Evolutionary conservation across 208 protist genomes (phyloP).

Genomic region (Strigomonas galati): DNA sequence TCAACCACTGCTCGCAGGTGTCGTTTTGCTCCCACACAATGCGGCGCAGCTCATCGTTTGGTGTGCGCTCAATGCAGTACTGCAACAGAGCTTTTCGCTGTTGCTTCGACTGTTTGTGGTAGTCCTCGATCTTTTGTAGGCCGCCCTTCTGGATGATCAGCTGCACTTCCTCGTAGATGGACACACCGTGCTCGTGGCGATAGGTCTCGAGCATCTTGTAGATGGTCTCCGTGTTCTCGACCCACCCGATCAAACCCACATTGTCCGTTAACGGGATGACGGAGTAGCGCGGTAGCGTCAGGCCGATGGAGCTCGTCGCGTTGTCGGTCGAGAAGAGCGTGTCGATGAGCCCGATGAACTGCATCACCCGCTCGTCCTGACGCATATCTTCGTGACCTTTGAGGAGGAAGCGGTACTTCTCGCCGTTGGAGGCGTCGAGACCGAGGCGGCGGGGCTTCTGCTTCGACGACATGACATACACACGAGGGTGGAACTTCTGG

Average conservation of each 20-base stretch:
- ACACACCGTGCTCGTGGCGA: conserved; percentile 57
- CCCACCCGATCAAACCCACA: conserved; percentile 99
- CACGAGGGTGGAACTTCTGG: conserved; percentile 85
- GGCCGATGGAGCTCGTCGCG: conserved; percentile 73
- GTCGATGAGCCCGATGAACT: conserved; percentile 99
- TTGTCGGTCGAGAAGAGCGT: conserved; percentile 94
- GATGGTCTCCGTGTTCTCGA: conserved; percentile 97
- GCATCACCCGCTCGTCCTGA: conserved; percentile 99
- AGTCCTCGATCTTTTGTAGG: conserved; percentile 80
- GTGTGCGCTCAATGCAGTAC: conserved; percentile 92
- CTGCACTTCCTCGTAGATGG: conserved; percentile 86
- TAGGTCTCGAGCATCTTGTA: conserved; percentile 89
- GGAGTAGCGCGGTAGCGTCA: conserved; percentile 95
- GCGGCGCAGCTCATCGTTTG: conserved; percentile 94
- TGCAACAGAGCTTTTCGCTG: conserved; percentile 88
- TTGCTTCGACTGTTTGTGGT: conserved; percentile 70
- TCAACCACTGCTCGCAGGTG: conserved; percentile 98
- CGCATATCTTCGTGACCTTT: conserved; percentile 99
- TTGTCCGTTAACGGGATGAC: conserved; percentile 99
- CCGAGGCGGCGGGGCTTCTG: conserved; percentile 98
- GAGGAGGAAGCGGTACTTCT: conserved; percentile 97
- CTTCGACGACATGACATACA: conserved; percentile 99
- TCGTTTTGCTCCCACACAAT: conserved; percentile 97
- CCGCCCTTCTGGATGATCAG: conserved; percentile 71
- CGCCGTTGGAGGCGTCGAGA: conserved; percentile 95